Evolutionary conservation across 768 basidiomycete species (phyloP).

Genomic region (Auriscalpium vulgare): DNA sequence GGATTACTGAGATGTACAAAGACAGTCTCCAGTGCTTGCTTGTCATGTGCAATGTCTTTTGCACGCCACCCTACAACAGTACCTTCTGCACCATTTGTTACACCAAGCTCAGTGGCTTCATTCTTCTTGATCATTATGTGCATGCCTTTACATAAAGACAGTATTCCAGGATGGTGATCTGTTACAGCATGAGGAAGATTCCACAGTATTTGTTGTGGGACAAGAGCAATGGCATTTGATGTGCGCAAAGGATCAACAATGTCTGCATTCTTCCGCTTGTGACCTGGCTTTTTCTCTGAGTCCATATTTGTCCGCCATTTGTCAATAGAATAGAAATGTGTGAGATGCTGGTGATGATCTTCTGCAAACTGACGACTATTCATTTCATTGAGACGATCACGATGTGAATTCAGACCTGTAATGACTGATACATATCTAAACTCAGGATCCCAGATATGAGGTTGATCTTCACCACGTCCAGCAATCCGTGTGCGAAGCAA

Average conservation of each 20-base stretch:
- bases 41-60: not conserved
- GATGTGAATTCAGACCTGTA: slow-evolving; percentile 28
- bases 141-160: slow-evolving; percentile 16
- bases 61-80: slow-evolving; percentile 11
- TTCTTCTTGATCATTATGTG: slow-evolving; percentile 18
- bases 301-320: not conserved
- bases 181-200: slow-evolving; percentile 10
- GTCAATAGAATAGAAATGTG: slow-evolving; percentile 23
- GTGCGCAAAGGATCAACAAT: not conserved
- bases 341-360: slow-evolving; percentile 21
- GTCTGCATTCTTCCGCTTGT: not conserved
- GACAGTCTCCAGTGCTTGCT: slow-evolving; percentile 1
- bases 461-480: slow-evolving; percentile 3
- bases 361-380: slow-evolving; percentile 25
- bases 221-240: not conserved
- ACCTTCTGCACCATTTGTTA: slow-evolving; percentile 19
- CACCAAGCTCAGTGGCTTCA: slow-evolving; percentile 18
- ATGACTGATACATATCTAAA: slow-evolving; percentile 33
- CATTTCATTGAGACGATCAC: slow-evolving; percentile 29
- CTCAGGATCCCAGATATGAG: slow-evolving; percentile 7
- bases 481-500: slow-evolving; percentile 24
- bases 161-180: slow-evolving; percentile 14
- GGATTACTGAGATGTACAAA: slow-evolving; percentile 12
- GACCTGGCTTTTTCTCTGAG: too few relatives aligned
- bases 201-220: slow-evolving; percentile 17